These are phyloP conservation scores for Penicillium nucicola DNA, from an alignment of 495 filamentous ascomycete genomes.

Conservation along the genomic window DNA sequence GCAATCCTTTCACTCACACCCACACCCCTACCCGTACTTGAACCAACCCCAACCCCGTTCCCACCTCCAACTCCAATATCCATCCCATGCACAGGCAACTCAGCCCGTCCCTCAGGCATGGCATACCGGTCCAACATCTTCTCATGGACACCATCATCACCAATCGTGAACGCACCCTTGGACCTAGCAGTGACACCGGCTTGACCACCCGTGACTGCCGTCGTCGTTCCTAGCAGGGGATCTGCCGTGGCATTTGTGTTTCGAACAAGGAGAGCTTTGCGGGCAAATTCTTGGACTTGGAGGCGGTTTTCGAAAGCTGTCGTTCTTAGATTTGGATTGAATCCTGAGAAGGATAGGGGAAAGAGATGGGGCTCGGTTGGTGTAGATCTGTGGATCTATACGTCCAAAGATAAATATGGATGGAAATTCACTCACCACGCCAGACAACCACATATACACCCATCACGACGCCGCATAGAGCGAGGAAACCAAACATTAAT, in stretches of 20 bases:
- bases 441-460: constrained; percentile 37
- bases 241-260: constrained; percentile 10
- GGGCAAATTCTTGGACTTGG: constrained; percentile 28
- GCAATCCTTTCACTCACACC: no score
- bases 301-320: constrained; percentile 24
- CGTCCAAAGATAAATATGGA: no score
- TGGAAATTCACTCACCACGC: constrained; percentile 31
- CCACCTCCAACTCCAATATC: neutral
- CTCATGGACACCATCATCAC: constrained; percentile 10
- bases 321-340: neutral
- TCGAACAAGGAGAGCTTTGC: constrained; percentile 27
- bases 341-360: neutral
- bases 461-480: constrained; percentile 35
- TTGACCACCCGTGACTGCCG: constrained; percentile 7
- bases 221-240: constrained; percentile 13
- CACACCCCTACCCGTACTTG: no score
- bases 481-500: constrained; percentile 41
- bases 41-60: no score
- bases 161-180: no score
- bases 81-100: constrained; percentile 19
- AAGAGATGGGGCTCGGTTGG: neutral
- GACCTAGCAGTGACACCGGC: neutral
- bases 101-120: constrained; percentile 11
- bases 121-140: constrained; percentile 25
- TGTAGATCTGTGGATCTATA: no score